Conservation (phyloP, 2,329 filamentous ascomycete genomes). For the Ilyonectria destructans region DNA sequence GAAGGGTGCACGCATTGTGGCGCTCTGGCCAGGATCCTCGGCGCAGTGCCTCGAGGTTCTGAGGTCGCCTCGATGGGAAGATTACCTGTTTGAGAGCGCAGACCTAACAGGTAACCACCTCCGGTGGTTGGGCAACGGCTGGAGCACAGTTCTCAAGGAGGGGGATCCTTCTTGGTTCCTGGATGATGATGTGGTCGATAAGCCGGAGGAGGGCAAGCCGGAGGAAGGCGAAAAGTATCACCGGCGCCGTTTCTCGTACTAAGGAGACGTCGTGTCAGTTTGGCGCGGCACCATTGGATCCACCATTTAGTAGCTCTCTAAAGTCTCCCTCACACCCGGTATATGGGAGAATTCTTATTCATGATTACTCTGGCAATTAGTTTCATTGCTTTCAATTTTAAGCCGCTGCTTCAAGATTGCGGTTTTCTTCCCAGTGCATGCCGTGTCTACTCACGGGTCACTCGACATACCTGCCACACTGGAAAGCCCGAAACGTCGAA, state of each 20-base stretch:
- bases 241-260: constrained; percentile 28
- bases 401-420: too few relatives aligned
- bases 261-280: neutral
- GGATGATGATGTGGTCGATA: constrained; percentile 27
- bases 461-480: too few relatives aligned
- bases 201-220: constrained; percentile 21
- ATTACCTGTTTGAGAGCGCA: constrained; percentile 23
- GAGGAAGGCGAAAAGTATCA: constrained; percentile 27
- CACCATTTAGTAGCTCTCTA: too few relatives aligned
- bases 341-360: too few relatives aligned
- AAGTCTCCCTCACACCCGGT: too few relatives aligned
- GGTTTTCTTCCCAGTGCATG: too few relatives aligned
- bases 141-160: constrained; percentile 21
- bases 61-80: constrained; percentile 31
- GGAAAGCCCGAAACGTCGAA: too few relatives aligned
- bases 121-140: constrained; percentile 33
- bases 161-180: constrained; percentile 37
- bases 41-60: constrained; percentile 30
- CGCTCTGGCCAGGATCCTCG: constrained; percentile 33
- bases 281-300: too few relatives aligned
- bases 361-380: too few relatives aligned
- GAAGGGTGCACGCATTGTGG: constrained; percentile 12
- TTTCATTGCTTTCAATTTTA: too few relatives aligned
- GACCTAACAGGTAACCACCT: constrained; percentile 17
- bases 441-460: too few relatives aligned